These are phyloP conservation scores for Serendipita indica DNA, from an alignment of 768 basidiomycete genomes.

Conservation along the genomic window DNA sequence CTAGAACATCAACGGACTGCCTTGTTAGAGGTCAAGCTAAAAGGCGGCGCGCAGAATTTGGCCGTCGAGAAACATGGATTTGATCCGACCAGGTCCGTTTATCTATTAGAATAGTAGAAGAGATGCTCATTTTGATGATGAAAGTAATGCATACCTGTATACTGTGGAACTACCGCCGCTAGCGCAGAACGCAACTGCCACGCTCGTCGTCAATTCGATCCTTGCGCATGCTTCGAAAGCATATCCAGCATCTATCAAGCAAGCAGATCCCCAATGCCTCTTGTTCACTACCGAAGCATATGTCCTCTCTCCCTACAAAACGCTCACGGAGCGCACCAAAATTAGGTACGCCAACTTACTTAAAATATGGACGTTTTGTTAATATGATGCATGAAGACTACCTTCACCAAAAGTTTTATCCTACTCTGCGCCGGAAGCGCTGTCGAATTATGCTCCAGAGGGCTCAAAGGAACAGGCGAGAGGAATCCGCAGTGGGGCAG, in stretches of 20 bases:
- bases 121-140: neutral
- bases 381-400: conserved; percentile 32
- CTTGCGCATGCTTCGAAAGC: conserved; percentile 66
- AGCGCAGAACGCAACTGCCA: conserved; percentile 43
- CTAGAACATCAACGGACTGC: conserved; percentile 53
- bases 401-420: conserved; percentile 54
- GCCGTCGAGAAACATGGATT: conserved; percentile 34
- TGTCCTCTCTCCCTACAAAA: conserved; percentile 71
- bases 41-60: conserved; percentile 47
- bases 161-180: conserved; percentile 51
- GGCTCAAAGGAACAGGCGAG: conserved; percentile 1
- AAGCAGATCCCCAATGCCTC: conserved; percentile 64
- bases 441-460: conserved; percentile 42
- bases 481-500: conserved; percentile 54
- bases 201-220: conserved; percentile 63
- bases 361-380: neutral
- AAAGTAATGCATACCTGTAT: conserved; percentile 36
- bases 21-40: conserved; percentile 68
- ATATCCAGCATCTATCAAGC: conserved; percentile 56
- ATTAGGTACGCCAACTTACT: conserved; percentile 44
- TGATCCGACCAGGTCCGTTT: conserved; percentile 38
- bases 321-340: conserved; percentile 73
- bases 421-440: conserved; percentile 48
- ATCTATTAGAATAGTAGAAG: neutral
- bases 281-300: conserved; percentile 65